Evolutionary conservation across 192 early-diverging fungal genomes (phyloP), one percentile per base, ranked within the genome.

Genomic region (Obelidium mucronatum): DNA sequence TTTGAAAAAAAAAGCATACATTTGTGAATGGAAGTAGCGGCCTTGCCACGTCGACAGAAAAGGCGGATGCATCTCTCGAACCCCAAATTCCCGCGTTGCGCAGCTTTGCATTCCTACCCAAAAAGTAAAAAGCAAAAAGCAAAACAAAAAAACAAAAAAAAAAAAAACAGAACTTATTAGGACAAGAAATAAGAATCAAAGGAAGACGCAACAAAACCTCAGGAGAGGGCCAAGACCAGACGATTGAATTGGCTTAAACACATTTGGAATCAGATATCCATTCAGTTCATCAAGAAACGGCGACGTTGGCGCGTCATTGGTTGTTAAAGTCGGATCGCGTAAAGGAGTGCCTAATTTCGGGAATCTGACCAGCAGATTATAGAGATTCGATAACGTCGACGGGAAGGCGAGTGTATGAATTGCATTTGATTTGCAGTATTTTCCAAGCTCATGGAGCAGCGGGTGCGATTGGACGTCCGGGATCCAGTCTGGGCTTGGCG

Each of bases 1-100:
- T n/a, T n/a, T n/a, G 30, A 40, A 68, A 51, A 24, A 52, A 22
- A 17, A 11, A 62, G 1, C 55, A 35, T 48, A 74, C 72, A 48
- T 74, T 34, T 6, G 72, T 74, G 26, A 74, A 62, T 1, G 17
- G 22, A 17, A 74, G 35, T 51, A 74, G 40, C 39, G 72, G 72
- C 19, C 72, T 8, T 11, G 34, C 26, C 0, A 74, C 37, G 51
- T 74, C 72, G 37, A 74, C 52, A 30, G 39, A 17, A 51, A 74
- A 60, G 22, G 72, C 72, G 34, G 72, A 60, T 8, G 72, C 24
- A 44, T 74, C 72, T 3, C 30, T 34, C 22, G 72, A 74, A 19
- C 72, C 72, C 55, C 55, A 74, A 31, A 74, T 11, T 17, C 72
- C 72, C 2, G 60, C 2, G 28, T 62, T 74, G 26, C 52, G 15